These are phyloP conservation scores for Tanozyma kutaoensis DNA, from an alignment of 805 yeast genomes.

Conservation along the genomic window DNA sequence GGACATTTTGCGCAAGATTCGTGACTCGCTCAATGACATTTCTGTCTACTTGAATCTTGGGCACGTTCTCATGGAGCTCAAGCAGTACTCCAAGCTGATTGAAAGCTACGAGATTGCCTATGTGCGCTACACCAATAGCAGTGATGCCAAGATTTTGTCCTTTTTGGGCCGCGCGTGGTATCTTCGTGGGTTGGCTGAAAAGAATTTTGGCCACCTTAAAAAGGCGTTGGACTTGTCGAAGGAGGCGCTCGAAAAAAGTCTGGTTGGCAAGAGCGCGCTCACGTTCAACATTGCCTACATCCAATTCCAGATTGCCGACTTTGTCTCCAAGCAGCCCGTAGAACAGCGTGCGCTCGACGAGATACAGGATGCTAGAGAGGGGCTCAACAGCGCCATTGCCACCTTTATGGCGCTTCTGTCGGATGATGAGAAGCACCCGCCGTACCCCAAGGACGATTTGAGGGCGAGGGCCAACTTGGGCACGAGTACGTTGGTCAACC, in stretches of 20 bases:
- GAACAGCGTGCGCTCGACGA: constrained; percentile 50
- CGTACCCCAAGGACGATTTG: constrained; percentile 68
- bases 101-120: constrained; percentile 81
- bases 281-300: constrained; percentile 75
- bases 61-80: constrained; percentile 72
- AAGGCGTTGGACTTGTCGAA: constrained; percentile 52
- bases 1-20: constrained; percentile 74
- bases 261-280: constrained; percentile 22
- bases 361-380: constrained; percentile 40
- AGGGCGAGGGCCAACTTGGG: constrained; percentile 84
- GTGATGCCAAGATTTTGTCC: constrained; percentile 54
- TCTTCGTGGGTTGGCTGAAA: constrained; percentile 58
- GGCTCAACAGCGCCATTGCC: constrained; percentile 49
- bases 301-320: constrained; percentile 79
- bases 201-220: constrained; percentile 43
- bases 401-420: constrained; percentile 44
- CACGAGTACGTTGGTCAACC: constrained; percentile 55
- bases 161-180: constrained; percentile 85
- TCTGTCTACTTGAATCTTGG: constrained; percentile 79
- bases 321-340: constrained; percentile 44
- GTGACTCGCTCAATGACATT: constrained; percentile 80
- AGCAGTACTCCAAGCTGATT: constrained; percentile 74
- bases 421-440: constrained; percentile 44
- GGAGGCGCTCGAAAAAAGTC: constrained; percentile 31
- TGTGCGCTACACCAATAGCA: constrained; percentile 44